These are phyloP conservation scores for Mesembryanthemum crystallinum DNA, from an alignment of 148 eudicot species.

Conservation along the genomic window DNA sequence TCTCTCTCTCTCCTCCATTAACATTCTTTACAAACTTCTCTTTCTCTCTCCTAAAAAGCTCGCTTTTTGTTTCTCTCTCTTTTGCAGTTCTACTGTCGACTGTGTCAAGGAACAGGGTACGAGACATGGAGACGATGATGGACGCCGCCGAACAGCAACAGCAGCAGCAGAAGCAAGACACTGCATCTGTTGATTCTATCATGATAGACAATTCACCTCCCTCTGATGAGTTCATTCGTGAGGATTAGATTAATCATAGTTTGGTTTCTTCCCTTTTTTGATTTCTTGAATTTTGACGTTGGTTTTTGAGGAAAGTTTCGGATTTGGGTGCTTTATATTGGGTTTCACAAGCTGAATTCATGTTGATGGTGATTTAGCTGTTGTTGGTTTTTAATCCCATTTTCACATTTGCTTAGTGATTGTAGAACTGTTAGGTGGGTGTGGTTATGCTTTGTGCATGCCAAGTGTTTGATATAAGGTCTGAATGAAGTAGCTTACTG, in stretches of 20 bases:
- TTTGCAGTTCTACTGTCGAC: slow-evolving; percentile 58
- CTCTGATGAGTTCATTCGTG: slow-evolving; percentile 32
- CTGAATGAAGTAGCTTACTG: neutral
- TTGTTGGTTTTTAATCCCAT: neutral
- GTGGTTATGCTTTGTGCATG: neutral
- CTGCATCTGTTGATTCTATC: slow-evolving; percentile 18
- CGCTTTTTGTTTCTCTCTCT: neutral
- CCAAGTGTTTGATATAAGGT: slow-evolving; percentile 10
- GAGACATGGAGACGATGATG: slow-evolving; percentile 64
- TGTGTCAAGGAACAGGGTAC: slow-evolving; percentile 52
- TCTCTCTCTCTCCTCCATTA: neutral
- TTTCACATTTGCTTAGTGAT: neutral
- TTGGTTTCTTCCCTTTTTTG: neutral
- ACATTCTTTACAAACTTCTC: neutral
- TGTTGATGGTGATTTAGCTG: neutral
- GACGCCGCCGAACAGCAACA: slow-evolving; percentile 29
- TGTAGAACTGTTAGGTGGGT: neutral
- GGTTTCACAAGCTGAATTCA: neutral
- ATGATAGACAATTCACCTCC: slow-evolving; percentile 24
- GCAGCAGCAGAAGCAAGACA: slow-evolving; percentile 19
- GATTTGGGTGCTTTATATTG: neutral
- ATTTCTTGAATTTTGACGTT: neutral
- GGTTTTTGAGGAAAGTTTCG: neutral
- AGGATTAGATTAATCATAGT: slow-evolving; percentile 31
- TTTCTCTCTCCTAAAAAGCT: neutral